These are phyloP conservation scores for Albugo laibachii DNA, from an alignment of 352 stramenopile genomes.

Conservation along the genomic window DNA sequence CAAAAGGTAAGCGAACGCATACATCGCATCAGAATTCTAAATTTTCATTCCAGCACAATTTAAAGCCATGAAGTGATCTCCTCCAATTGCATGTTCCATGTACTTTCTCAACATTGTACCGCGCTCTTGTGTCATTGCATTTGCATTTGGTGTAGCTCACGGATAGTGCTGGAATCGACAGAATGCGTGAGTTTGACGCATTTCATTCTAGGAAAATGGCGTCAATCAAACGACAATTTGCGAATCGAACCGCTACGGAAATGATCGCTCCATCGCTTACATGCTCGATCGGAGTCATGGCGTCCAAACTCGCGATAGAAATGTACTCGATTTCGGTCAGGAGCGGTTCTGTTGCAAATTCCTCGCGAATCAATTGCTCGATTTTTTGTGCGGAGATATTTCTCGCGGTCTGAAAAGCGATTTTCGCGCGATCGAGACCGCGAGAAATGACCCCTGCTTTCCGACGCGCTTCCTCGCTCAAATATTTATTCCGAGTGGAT, in stretches of 20 bases:
- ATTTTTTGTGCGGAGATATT: conserved; percentile 13
- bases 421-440: conserved; percentile 31
- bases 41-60: not conserved
- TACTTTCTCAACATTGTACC: too few relatives aligned
- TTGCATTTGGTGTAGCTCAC: too few relatives aligned
- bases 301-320: conserved; percentile 84
- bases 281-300: conserved; percentile 84
- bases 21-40: too few relatives aligned
- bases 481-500: conserved; percentile 96
- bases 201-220: conserved; percentile 70
- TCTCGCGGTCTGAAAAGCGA: conserved; percentile 16
- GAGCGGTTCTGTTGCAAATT: conserved; percentile 74
- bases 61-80: too few relatives aligned
- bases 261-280: conserved; percentile 78
- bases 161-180: too few relatives aligned
- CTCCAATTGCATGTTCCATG: too few relatives aligned
- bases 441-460: conserved; percentile 80
- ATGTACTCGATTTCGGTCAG: conserved; percentile 92
- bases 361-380: conserved; percentile 17
- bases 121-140: too few relatives aligned
- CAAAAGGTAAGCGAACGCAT: conserved; percentile 40
- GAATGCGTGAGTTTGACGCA: too few relatives aligned
- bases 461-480: conserved; percentile 74
- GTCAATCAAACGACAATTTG: conserved; percentile 94
- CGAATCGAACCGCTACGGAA: conserved; percentile 89